phyloP scores from a whole-genome alignment of 2,329 filamentous ascomycete genomes.

The Pseudogymnoascus sp. region DNA sequence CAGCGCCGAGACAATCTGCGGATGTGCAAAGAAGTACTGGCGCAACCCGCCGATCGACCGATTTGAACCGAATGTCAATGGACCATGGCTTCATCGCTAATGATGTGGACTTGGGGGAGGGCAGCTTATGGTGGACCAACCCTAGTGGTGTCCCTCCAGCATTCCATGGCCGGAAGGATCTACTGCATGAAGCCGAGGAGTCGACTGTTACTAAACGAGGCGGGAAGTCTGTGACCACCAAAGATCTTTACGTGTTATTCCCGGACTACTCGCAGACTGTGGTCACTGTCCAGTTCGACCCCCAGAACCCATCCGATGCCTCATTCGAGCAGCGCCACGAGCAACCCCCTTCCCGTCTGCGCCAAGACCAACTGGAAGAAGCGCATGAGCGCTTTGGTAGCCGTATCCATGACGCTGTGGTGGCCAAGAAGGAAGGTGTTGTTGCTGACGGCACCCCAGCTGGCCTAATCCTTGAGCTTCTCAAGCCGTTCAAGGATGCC shows the following conservation, averaged over 20 bases:
- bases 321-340: conserved; percentile 81
- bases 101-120: conserved; percentile 70
- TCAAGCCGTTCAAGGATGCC: conserved; percentile 64
- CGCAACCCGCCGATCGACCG: conserved; percentile 49
- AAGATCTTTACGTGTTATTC: conserved; percentile 81
- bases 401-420: conserved; percentile 63
- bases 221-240: conserved; percentile 63
- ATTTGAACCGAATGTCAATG: conserved; percentile 63
- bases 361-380: conserved; percentile 88
- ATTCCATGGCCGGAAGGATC: conserved; percentile 74
- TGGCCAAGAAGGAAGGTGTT: conserved; percentile 65
- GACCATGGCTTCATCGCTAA: conserved; percentile 81
- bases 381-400: conserved; percentile 75
- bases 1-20: conserved; percentile 48
- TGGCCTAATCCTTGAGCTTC: conserved; percentile 68
- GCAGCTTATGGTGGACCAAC: conserved; percentile 81
- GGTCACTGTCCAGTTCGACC: conserved; percentile 71
- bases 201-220: conserved; percentile 60
- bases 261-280: conserved; percentile 95
- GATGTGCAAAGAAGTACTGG: conserved; percentile 51
- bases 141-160: conserved; percentile 70
- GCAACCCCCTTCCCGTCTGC: conserved; percentile 66
- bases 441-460: conserved; percentile 80
- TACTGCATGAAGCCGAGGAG: conserved; percentile 77
- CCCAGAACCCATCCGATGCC: conserved; percentile 63